A percentile compares a stretch with the other conserved stretches of the same genome.
Conservation (phyloP, 495 filamentous ascomycete genomes). For the Recurvomyces mirabilis region DNA sequence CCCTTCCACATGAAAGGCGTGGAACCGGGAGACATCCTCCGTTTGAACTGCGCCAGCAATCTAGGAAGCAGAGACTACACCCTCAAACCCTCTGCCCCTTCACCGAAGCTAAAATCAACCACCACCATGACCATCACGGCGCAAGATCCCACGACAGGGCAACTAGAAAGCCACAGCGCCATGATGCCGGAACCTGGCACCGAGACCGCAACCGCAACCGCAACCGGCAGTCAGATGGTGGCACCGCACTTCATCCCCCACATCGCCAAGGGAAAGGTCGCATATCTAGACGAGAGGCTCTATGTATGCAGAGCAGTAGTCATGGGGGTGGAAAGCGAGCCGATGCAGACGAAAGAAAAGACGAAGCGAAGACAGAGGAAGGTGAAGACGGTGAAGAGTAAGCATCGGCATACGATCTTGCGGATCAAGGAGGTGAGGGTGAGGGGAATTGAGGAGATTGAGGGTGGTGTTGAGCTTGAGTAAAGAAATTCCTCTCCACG, state of each 20-base stretch:
- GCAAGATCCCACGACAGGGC: conserved; percentile 7
- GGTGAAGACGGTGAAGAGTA: conserved; percentile 62
- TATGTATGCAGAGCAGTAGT: conserved; percentile 80
- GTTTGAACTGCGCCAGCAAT: conserved; percentile 67
- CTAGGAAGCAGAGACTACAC: conserved; percentile 87
- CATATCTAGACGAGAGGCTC: conserved; percentile 62
- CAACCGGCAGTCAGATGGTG: background rate
- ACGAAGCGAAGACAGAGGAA: conserved; percentile 78
- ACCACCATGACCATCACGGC: conserved; percentile 4
- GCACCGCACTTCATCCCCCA: conserved; percentile 20
- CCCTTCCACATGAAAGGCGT: conserved; percentile 90
- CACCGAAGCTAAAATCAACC: conserved; percentile 10
- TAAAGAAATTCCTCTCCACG: background rate
- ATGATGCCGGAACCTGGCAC: conserved; percentile 3
- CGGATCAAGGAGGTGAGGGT: conserved; percentile 71
- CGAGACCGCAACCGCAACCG: background rate
- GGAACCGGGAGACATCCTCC: conserved; percentile 67
- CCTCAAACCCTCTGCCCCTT: conserved; percentile 44
- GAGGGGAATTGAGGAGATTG: conserved; percentile 48
- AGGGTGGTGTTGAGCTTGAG: conserved; percentile 7
- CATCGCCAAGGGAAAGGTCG: conserved; percentile 20
- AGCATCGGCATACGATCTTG: conserved; percentile 80
- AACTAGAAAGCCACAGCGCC: background rate
- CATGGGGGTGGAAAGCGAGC: conserved; percentile 79
- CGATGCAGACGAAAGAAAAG: conserved; percentile 79